Evolutionary conservation across 2,329 filamentous ascomycete species (phyloP).

Genomic region (Hypoxylon sp.): DNA sequence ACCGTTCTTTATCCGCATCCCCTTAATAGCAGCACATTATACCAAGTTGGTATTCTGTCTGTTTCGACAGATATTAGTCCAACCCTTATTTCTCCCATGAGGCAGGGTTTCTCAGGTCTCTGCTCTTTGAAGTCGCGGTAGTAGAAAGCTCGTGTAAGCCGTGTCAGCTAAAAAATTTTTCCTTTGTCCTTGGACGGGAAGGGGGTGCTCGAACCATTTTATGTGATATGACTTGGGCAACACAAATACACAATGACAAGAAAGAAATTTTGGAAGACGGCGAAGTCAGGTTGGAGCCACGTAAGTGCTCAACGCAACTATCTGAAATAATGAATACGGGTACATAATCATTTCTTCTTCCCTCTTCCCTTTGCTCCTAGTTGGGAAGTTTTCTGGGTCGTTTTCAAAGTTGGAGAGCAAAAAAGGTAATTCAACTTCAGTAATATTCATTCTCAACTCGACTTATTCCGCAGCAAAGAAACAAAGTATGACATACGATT

Average conservation of each 20-base stretch:
- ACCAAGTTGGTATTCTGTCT: constrained; percentile 31
- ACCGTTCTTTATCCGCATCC: constrained; percentile 31
- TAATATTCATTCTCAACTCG: constrained; percentile 2
- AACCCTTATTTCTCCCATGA: constrained; percentile 14
- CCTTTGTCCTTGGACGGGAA: constrained; percentile 39
- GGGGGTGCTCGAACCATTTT: constrained; percentile 21
- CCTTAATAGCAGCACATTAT: constrained; percentile 16
- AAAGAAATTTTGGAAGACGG: not conserved
- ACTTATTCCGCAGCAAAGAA: constrained; percentile 1
- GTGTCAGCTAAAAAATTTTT: constrained; percentile 32
- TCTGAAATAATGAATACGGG: constrained; percentile 7
- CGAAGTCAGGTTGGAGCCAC: constrained; percentile 17
- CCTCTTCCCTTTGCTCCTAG: not conserved
- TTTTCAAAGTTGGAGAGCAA: constrained; percentile 3
- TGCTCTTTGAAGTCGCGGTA: constrained; percentile 21
- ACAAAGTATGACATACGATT: constrained; percentile 7
- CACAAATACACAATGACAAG: constrained; percentile 30
- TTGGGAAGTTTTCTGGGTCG: not conserved
- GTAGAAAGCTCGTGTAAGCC: constrained; percentile 28
- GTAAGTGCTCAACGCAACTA: constrained; percentile 15
- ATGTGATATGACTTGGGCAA: constrained; percentile 22
- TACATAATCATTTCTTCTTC: constrained; percentile 17
- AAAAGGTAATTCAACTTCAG: constrained; percentile 10
- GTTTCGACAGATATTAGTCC: constrained; percentile 40
- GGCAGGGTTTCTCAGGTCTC: constrained; percentile 1